Evolutionary conservation across 2,329 filamentous ascomycete genomes (phyloP).

Genomic region (Chrysosporium keratinophilum): DNA sequence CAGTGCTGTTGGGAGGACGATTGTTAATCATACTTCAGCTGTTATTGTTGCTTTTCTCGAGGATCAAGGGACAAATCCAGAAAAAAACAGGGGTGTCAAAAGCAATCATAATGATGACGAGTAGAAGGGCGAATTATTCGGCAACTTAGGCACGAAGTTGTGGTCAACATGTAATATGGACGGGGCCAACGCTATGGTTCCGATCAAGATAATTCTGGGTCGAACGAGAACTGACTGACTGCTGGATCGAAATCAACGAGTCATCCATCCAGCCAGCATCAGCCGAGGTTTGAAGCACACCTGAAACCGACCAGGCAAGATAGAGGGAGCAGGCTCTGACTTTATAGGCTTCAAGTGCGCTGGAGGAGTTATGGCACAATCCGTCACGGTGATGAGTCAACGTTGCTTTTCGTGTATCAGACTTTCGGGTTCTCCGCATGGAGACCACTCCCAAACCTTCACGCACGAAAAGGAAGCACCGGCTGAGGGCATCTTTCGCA

Average conservation of each 20-base stretch:
- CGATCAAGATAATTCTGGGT: background rate
- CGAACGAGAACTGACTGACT: background rate
- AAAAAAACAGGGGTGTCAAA: no score
- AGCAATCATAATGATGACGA: no score
- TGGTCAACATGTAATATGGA: background rate
- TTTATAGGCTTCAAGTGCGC: background rate
- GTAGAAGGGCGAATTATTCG: background rate
- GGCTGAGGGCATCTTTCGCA: background rate
- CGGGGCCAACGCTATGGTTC: background rate
- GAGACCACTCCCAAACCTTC: background rate
- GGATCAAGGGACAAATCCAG: background rate
- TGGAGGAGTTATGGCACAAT: background rate
- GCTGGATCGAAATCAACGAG: background rate
- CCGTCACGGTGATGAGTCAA: slow-evolving; percentile 1
- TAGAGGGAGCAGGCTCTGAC: background rate
- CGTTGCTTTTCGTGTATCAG: slow-evolving; percentile 4
- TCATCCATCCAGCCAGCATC: background rate
- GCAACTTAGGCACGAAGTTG: background rate
- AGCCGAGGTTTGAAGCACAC: slow-evolving; percentile 11
- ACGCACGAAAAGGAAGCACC: background rate
- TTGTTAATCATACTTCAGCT: background rate
- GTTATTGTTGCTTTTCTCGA: background rate
- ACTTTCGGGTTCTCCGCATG: slow-evolving; percentile 11
- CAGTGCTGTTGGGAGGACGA: background rate
- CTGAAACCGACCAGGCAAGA: slow-evolving; percentile 5